Evolutionary conservation across 495 filamentous ascomycete genomes (phyloP), one percentile per base, ranked within the genome.

Genomic region (Neurospora sp.): DNA sequence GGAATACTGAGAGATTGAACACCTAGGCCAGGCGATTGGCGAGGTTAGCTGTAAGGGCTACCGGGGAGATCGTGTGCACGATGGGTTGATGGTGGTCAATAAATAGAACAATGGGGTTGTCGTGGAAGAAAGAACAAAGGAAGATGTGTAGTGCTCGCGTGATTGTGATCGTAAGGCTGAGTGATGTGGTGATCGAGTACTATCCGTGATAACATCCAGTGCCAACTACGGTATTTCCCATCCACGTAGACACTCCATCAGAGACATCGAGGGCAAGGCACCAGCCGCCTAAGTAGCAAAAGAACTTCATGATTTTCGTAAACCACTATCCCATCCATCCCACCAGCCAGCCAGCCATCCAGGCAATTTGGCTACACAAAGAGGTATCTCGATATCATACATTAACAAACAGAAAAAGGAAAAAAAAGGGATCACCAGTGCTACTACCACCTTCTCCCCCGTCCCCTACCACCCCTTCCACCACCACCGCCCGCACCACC

Each of bases 391-490:
- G 1, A 18, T 61, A 61, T 61, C 53, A 61, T 61, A 61, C 53
- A 61, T 18, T 61, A 61, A 61, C 53, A 61, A 3, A 35, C 14
- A 18, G 0, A 18, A 61, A 61, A 18, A 0, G 6, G 1, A 31
- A 61, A 31, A 16, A 31, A 31, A 14, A 18, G 27, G 14, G 6
- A 68, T 68, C 39, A 12, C 59, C 70, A 70, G 35, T 37, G 22
- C 12, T 14, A 12, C 74, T 74, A 77, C 78, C 80, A 78, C 72
- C 81, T 76, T 59, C 80, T 75, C 9, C 82, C 78, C 5, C 85
- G 77, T 39, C 87, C 83, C 20, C 86, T 77, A n/a, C 83, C 81
- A 38, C 83, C 75, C 22, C 81, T 80, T 12, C 80, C 86, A 38
- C 80, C 79, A 68, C 80, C 81, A 31, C 79, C 79, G 16, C 75